Base-by-base conservation (phyloP, 768 basidiomycete genomes). In the Mycena galericulata region DNA sequence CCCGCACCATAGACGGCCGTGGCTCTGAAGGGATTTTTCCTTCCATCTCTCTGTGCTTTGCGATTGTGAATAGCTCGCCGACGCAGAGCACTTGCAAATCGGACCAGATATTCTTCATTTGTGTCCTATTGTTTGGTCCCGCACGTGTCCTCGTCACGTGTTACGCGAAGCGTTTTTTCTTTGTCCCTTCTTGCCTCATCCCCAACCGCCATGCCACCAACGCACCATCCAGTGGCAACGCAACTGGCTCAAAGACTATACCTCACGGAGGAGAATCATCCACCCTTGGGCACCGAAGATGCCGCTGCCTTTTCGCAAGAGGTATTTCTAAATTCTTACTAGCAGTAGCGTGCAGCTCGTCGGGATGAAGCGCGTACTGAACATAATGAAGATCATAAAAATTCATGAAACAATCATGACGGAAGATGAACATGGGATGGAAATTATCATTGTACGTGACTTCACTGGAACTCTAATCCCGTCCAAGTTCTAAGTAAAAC, bases 181-280 rank as follows among this genome's bases (percentile, higher is more conserved):
- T 47, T 18, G 3, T 60, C 22, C 26, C 34, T 43, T 60, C 11
- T 22, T 2, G 32, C 22, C 30, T 46, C 4, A 12, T 22, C 40
- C 53, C 4, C 22, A 55, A 55, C 32, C 30, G 11, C 14, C 43
- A 61, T 61, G 60, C 60, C 60, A 20, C 36, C 60, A 15, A 51
- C 46, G 7, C 50, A 62, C 40, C 60, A 62, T 24, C 60, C 60
- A 29, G 49, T 51, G 8, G 49, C 60, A 29, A 51, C 60, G 20
- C 49, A 62, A 10, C n/a, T 62, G n/a, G 49, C 50, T 14, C 20
- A 53, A 50, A 10, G 49, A 17, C 38, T 61, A 2, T 26, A 38
- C 29, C 38, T 61, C 9, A 51, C 36, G 6, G 60, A 22, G 1
- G 18, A 8, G 6, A 7, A n/a, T 24, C 8, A 24, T 40, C 1